Evolutionary conservation across 345 rosid species (phyloP), one percentile per base, ranked within the genome.

Genomic region (Tarenaya hassleriana): DNA sequence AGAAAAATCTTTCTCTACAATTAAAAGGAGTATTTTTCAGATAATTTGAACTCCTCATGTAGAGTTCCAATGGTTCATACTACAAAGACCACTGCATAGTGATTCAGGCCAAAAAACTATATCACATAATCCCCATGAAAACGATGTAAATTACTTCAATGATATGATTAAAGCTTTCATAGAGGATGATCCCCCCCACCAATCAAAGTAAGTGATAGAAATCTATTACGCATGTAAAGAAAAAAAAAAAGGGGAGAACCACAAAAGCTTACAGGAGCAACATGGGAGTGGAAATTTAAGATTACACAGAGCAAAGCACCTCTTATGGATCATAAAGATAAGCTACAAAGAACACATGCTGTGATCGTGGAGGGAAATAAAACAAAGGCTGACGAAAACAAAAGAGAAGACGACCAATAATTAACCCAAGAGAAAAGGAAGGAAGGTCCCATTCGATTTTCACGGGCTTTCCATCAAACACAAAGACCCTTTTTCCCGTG

Each of bases 401-500:
- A 24, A 64, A 49, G 7, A 35, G 63, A 63, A 58, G 59, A 12
- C 9, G 8, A 58, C 12, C 8, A 40, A 59, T 46, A 60, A 55
- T 47, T 56, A 21, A 46, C 38, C 48, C 38, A 42, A 34, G 16
- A 46, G 54, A 48, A 62, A 55, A 55, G 34, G 47, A 62, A 39
- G 58, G 60, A 24, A 24, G 29, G 42, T 33, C 49, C 16, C 31
- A 41, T 24, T 59, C 61, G 41, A 66, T 58, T 31, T 40, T 39
- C 8, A 66, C 60, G 56, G 70, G 58, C 38, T 52, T 31, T 51
- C 64, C 53, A 65, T 52, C 16, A 58, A 52, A 52, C 55, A 46
- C 32, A 58, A 27, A 14, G 35, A 65, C 49, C 33, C 60, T 58
- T 51, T 58, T 52, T 24, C 32, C 69, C 69, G 50, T 19, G 55